Base-by-base conservation (phyloP, 2,329 filamentous ascomycete species). In the Tolypocladium album region DNA sequence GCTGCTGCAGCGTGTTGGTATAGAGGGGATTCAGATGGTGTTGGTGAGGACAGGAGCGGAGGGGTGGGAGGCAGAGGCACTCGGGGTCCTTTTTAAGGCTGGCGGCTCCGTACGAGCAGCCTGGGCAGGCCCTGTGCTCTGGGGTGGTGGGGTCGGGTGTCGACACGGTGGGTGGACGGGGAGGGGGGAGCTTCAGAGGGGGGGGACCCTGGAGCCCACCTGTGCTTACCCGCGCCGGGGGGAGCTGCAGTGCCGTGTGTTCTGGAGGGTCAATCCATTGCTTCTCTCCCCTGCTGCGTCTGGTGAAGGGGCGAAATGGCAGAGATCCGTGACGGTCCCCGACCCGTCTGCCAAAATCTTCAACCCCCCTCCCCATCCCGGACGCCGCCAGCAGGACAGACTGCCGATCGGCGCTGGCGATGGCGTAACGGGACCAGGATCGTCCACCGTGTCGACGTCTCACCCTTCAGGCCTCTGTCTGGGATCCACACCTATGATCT, bases 21-120 rank as follows among this genome's bases (percentile, higher is more conserved):
- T n/a, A 9, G 43, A 47, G 12, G 22, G 24, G 27, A 50, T 36
- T 36, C 11, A 31, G 45, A 50, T 11, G 22, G 45, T 50, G 15
- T 20, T 34, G 47, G n/a, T 34, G 27, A 7, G 34, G 27, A 4
- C 1, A 9, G 6, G 4, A 36, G 27, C 24, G 3, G 5, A 17
- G 13, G 9, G 17, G 22, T n/a, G 27, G 50, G 17, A 36, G 17
- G 27, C 36, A 43, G 52, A 50, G 58, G 55, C 63, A 61, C 61
- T 66, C 65, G 64, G 63, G 62, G 63, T 65, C 62, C 62, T 66
- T 66, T 66, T 66, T 62, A 63, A 52, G 9, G 15, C 15, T 7
- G n/a, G 38, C 59, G 56, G 27, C 27, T 31, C n/a, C n/a, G n/a
- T 31, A 31, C 27, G 27, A 31, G 3, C 27, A 31, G 27, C 27